These are phyloP conservation scores for Ceratocystis ficicola DNA, from an alignment of 2,329 filamentous ascomycete species.

Conservation along the genomic window DNA sequence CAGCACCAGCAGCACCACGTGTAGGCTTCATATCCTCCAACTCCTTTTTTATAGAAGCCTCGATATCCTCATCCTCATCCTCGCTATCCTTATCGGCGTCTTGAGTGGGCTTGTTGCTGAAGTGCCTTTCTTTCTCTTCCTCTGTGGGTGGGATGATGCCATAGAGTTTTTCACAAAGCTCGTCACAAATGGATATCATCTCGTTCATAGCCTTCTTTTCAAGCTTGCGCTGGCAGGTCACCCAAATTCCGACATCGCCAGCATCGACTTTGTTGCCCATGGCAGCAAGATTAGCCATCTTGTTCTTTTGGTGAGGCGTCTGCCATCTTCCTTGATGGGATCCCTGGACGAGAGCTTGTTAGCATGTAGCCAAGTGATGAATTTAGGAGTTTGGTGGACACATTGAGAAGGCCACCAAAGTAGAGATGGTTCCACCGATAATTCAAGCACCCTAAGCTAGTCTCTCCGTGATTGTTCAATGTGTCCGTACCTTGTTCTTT, in stretches of 20 bases:
- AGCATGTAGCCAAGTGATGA: too few relatives aligned
- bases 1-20: slow-evolving; percentile 24
- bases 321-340: slow-evolving; percentile 43
- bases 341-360: slow-evolving; percentile 4
- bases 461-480: background rate
- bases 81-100: slow-evolving; percentile 28
- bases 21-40: slow-evolving; percentile 48
- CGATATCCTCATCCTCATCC: slow-evolving; percentile 51
- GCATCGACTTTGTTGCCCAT: slow-evolving; percentile 44
- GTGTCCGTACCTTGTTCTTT: slow-evolving; percentile 33
- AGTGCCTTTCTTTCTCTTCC: slow-evolving; percentile 26
- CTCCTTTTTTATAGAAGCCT: slow-evolving; percentile 59
- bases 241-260: slow-evolving; percentile 65
- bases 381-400: too few relatives aligned
- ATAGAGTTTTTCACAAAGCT: slow-evolving; percentile 54
- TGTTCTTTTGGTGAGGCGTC: slow-evolving; percentile 46
- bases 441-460: background rate
- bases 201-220: slow-evolving; percentile 58
- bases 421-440: background rate
- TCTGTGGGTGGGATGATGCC: slow-evolving; percentile 34
- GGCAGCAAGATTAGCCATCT: slow-evolving; percentile 33
- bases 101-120: slow-evolving; percentile 14
- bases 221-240: slow-evolving; percentile 61
- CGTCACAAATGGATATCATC: slow-evolving; percentile 51
- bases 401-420: background rate